Evolutionary conservation across 768 basidiomycete genomes (phyloP), one percentile per base, ranked within the genome.

Genomic region (Porpolomopsis calyptriformis): DNA sequence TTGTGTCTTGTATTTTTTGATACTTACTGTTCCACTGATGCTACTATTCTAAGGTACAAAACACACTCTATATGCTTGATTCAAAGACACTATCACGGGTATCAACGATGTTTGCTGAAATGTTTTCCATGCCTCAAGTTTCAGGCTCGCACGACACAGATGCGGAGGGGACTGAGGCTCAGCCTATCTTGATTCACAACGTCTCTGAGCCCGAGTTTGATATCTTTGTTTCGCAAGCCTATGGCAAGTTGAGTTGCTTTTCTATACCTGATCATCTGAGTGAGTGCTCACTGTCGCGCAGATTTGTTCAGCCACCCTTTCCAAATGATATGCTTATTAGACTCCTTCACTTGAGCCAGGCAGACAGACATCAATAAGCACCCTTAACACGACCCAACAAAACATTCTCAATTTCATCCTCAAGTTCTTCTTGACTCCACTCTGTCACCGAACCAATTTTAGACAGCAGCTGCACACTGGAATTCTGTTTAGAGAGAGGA

Each of bases 371-470:
- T n/a, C n/a, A n/a, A n/a, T n/a, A n/a, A 25, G 27, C 41, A 27
- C 41, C 41, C 41, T 42, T 42, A 42, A 42, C 24, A 42, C 41
- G 41, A 42, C 41, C 27, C 18, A 14, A 6, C 41, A 42, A 27
- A 27, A 42, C 41, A 24, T 42, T 42, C 41, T 42, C 43, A 23
- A 45, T 45, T 22, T 45, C 44, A 45, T 37, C 18, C 2, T 24
- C 37, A 23, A 45, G 34, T 35, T 45, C 44, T 20, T 23, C 31
- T 26, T 45, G 18, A 35, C 20, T 37, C 44, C 44, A 45, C n/a
- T 45, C 44, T 37, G 44, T 37, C 16, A 20, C 44, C 18, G 44
- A 45, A 23, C 44, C 44, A 37, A 37, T 37, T 25, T 45, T 45
- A 25, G 16, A 25, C 35, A 45, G 34, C 16, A 36, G 36, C 44